Evolutionary conservation across 306 rosid genomes (phyloP).

Genomic region (Lithocarpus polystachyus): DNA sequence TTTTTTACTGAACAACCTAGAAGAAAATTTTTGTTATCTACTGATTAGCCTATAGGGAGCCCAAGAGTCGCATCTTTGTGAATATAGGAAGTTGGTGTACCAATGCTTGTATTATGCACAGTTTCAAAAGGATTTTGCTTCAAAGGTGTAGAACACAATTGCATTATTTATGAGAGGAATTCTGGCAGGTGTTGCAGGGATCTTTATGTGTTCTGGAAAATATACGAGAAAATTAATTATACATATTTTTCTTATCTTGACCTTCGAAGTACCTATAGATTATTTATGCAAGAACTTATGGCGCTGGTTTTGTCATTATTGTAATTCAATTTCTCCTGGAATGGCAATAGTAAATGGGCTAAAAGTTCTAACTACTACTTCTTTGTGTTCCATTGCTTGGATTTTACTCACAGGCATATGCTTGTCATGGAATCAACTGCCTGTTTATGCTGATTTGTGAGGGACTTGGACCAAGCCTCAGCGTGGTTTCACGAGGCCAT

Average conservation of each 20-base stretch:
- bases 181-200: neutral
- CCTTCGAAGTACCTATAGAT: neutral
- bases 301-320: neutral
- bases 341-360: neutral
- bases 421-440: no score
- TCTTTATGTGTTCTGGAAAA: neutral
- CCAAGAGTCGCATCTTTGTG: neutral
- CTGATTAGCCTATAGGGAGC: neutral
- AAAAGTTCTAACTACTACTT: neutral
- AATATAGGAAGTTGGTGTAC: neutral
- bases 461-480: neutral
- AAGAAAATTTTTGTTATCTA: neutral
- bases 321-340: neutral
- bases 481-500: no score
- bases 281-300: neutral
- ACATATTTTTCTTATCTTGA: neutral
- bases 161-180: neutral
- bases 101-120: neutral
- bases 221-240: neutral
- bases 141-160: neutral
- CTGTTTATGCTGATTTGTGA: no score
- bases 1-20: constrained; percentile 3
- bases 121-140: neutral
- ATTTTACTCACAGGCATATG: neutral
- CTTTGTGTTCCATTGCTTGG: neutral